Conservation (phyloP, 805 yeast genomes). For the Ogataea haglerorum region DNA sequence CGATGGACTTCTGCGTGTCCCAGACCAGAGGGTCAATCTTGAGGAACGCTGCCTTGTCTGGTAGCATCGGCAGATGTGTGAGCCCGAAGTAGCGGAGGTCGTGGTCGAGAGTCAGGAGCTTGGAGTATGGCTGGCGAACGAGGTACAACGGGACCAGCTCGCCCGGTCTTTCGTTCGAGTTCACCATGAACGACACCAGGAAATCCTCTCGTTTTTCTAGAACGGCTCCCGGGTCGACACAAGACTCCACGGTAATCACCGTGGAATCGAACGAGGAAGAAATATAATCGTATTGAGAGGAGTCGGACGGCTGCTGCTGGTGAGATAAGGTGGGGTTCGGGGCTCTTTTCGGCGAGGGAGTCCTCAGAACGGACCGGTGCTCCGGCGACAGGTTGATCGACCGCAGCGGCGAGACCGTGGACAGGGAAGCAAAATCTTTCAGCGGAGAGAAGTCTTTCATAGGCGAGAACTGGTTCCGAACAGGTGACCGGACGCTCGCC, state of each 20-base stretch:
- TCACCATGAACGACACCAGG: slow-evolving; percentile 55
- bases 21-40: slow-evolving; percentile 31
- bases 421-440: slow-evolving; percentile 5
- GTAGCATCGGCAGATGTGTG: slow-evolving; percentile 25
- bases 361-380: slow-evolving; percentile 5
- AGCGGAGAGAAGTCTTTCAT: slow-evolving; percentile 8
- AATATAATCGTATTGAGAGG: slow-evolving; percentile 28
- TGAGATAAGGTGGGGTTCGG: slow-evolving; percentile 1
- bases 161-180: slow-evolving; percentile 53
- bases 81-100: slow-evolving; percentile 46
- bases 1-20: slow-evolving; percentile 32
- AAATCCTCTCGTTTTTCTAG: slow-evolving; percentile 53
- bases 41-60: slow-evolving; percentile 26
- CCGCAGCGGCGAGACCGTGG: slow-evolving; percentile 6
- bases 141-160: slow-evolving; percentile 62
- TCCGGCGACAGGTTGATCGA: slow-evolving; percentile 7
- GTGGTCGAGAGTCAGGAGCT: slow-evolving; percentile 58
- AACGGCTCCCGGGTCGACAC: slow-evolving; percentile 30
- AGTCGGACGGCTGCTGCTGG: slow-evolving; percentile 19
- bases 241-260: slow-evolving; percentile 29
- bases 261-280: slow-evolving; percentile 29
- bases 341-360: slow-evolving; percentile 15
- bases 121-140: slow-evolving; percentile 59
- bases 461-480: slow-evolving; percentile 9
- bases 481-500: slow-evolving; percentile 1